Evolutionary conservation across 2,329 filamentous ascomycete genomes (phyloP), one percentile per base, ranked within the genome.

Genomic region (Diaporthe caulivora): DNA sequence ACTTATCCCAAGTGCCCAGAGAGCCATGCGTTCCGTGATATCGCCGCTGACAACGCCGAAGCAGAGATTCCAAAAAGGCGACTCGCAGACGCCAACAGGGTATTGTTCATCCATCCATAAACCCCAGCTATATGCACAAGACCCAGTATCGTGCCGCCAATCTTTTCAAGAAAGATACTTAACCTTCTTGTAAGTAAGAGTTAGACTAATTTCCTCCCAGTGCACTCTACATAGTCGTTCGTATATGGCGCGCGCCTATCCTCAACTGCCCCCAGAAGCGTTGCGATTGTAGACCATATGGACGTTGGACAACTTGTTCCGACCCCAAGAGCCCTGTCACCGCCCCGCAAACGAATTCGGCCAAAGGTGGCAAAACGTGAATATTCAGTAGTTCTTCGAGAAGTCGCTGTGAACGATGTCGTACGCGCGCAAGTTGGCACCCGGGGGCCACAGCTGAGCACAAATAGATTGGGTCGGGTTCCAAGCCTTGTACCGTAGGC

Each of bases 131-230:
- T 29, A 17, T 44, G 44, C 49, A 60, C 69, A 62, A 62, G 40
- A 40, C 8, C 18, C 10, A 29, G 11, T 13, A 21, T 5, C 24
- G 11, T 62, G 24, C 24, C 34, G 34, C 34, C 44, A 34, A 47
- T 40, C 47, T 40, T 34, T n/a, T 53, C 47, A 67, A 67, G 44
- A 67, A 51, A 71, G 57, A 62, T 71, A 71, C 69, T 71, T 62
- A 71, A 58, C 69, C 58, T 71, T 51, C 42, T 54, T 54, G 69
- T 44, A 71, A 62, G 69, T 44, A 71, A 62, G 24, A 62, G 42
- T 53, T 24, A 53, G 10, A 42, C 53, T 21, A 37, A 24, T 21
- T 47, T 17, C 69, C 47, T 42, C 55, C 47, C 13, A 71, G 3
- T 21, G n/a, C 49, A 24, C 34, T 53, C 47, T n/a, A 62, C 34